Conservation (phyloP, 2,329 filamentous ascomycete species). For the Alternaria conjuncta region DNA sequence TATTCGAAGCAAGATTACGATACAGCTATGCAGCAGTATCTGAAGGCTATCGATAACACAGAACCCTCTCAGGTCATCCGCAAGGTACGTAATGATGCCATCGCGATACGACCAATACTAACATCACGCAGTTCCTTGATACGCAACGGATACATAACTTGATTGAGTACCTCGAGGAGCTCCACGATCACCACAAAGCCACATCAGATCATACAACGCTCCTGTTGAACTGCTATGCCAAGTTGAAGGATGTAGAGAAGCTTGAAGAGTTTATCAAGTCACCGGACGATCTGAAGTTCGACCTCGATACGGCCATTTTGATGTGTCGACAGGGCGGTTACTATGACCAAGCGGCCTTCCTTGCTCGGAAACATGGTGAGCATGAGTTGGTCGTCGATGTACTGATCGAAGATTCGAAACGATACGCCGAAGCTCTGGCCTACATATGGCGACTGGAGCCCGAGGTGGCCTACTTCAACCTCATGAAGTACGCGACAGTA, state of each 20-base stretch:
- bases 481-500: slow-evolving; percentile 95
- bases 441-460: slow-evolving; percentile 91
- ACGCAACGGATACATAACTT: slow-evolving; percentile 97
- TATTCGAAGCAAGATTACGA: slow-evolving; percentile 97
- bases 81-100: slow-evolving; percentile 63
- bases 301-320: slow-evolving; percentile 92
- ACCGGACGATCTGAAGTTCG: slow-evolving; percentile 92
- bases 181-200: slow-evolving; percentile 91
- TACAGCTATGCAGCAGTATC: slow-evolving; percentile 98
- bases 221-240: slow-evolving; percentile 95
- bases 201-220: slow-evolving; percentile 95
- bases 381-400: slow-evolving; percentile 95
- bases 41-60: slow-evolving; percentile 93
- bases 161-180: slow-evolving; percentile 94
- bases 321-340: slow-evolving; percentile 99
- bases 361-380: slow-evolving; percentile 93
- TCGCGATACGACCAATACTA: slow-evolving; percentile 1
- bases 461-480: slow-evolving; percentile 77
- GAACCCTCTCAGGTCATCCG: slow-evolving; percentile 96
- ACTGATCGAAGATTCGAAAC: slow-evolving; percentile 91
- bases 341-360: slow-evolving; percentile 92
- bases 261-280: slow-evolving; percentile 96
- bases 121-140: slow-evolving; percentile 74
- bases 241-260: slow-evolving; percentile 95
- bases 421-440: slow-evolving; percentile 84